These are phyloP conservation scores for Pichia sp. DNA, from an alignment of 1,139 yeast genomes.

Conservation along the genomic window DNA sequence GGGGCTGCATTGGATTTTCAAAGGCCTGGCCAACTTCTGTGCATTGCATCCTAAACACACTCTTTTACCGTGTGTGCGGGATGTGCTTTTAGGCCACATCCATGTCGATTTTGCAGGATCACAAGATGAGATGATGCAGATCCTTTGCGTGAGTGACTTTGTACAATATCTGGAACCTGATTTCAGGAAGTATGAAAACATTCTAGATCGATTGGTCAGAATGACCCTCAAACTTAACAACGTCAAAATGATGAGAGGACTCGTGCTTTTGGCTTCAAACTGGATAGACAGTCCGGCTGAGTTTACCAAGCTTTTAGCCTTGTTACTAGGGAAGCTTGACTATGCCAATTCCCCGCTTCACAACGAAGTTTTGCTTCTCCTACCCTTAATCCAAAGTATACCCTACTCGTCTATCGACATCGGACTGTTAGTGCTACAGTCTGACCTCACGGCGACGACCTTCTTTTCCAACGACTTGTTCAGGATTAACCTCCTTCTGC, in stretches of 20 bases:
- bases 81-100: background rate
- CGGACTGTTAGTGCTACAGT: slow-evolving; percentile 36
- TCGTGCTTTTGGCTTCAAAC: slow-evolving; percentile 2
- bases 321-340: background rate
- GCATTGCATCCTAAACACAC: background rate
- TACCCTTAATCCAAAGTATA: background rate
- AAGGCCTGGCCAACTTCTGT: slow-evolving; percentile 3
- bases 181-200: background rate
- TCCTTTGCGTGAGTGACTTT: background rate
- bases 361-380: slow-evolving; percentile 2
- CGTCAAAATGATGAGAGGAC: background rate
- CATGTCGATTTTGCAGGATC: background rate
- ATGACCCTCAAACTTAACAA: background rate
- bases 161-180: slow-evolving; percentile 7
- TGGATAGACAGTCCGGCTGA: slow-evolving; percentile 2
- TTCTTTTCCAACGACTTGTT: slow-evolving; percentile 41
- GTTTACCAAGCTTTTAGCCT: background rate
- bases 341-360: background rate
- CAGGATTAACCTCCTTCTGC: slow-evolving; percentile 45
- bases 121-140: background rate
- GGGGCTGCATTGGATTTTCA: slow-evolving; percentile 11
- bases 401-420: slow-evolving; percentile 26
- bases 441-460: slow-evolving; percentile 36
- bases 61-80: background rate
- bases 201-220: background rate